A percentile compares a stretch with the other conserved stretches of the same genome.
Conservation (phyloP, 2,329 filamentous ascomycete species). For the Scorias spongiosa region DNA sequence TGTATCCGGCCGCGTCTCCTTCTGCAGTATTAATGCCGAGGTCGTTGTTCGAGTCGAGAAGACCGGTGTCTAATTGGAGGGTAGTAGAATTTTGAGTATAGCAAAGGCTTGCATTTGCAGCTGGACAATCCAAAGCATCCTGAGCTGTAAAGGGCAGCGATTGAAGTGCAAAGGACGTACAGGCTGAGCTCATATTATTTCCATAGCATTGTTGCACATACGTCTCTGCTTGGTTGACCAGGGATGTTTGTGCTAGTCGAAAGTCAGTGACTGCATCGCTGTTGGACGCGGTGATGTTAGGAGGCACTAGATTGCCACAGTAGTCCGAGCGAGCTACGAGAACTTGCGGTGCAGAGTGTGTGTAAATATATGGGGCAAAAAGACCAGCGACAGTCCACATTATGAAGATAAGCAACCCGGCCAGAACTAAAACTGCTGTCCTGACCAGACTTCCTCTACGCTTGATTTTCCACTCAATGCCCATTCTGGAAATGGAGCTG, state of each 20-base stretch:
- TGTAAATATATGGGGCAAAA: neutral
- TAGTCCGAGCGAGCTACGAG: neutral
- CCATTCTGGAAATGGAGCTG: neutral
- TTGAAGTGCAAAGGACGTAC: neutral
- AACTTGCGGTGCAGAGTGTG: neutral
- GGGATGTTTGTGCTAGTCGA: neutral
- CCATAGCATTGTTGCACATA: neutral
- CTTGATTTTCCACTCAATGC: neutral
- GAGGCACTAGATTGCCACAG: neutral
- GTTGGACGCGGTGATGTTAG: neutral
- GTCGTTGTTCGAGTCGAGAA: neutral
- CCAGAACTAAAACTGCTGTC: neutral
- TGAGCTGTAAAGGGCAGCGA: neutral
- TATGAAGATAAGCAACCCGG: neutral
- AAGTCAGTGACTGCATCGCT: neutral
- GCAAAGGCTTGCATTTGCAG: neutral
- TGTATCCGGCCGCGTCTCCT: neutral
- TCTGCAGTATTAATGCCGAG: neutral
- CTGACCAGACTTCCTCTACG: neutral
- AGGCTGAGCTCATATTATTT: neutral
- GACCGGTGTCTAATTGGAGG: neutral
- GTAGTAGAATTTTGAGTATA: neutral
- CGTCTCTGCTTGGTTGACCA: neutral
- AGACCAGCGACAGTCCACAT: neutral
- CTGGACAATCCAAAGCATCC: neutral